Conservation (phyloP, 2,329 filamentous ascomycete species). For the Colletotrichum truncatum region DNA sequence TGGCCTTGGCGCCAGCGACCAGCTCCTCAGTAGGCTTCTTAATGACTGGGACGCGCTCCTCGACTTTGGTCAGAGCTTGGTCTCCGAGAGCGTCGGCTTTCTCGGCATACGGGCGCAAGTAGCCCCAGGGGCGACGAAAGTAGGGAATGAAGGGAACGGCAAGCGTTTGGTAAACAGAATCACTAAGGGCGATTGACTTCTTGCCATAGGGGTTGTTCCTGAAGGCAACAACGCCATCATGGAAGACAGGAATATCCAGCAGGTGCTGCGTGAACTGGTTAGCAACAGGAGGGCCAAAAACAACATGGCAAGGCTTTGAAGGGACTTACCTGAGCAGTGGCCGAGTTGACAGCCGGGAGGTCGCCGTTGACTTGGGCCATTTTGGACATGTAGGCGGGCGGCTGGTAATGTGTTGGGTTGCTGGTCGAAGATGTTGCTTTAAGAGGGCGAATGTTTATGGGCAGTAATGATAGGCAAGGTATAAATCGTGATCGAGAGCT, state of each 20-base stretch:
- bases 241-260: conserved; percentile 83
- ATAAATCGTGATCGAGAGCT: too few relatives aligned
- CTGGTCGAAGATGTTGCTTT: not conserved
- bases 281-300: not conserved
- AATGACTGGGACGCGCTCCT: conserved; percentile 76
- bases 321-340: conserved; percentile 58
- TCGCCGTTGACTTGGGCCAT: conserved; percentile 64
- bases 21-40: conserved; percentile 80
- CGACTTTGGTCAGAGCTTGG: conserved; percentile 74
- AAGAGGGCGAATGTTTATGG: too few relatives aligned
- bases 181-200: conserved; percentile 80
- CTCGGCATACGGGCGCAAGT: conserved; percentile 84
- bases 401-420: not conserved
- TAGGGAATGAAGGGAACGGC: conserved; percentile 83
- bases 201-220: conserved; percentile 85
- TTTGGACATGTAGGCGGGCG: conserved; percentile 30
- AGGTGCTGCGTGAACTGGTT: conserved; percentile 70
- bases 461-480: too few relatives aligned
- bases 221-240: conserved; percentile 80
- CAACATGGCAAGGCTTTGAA: not conserved
- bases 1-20: conserved; percentile 68
- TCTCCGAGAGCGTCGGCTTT: conserved; percentile 83
- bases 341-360: conserved; percentile 54
- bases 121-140: conserved; percentile 81
- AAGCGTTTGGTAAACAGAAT: conserved; percentile 79